Evolutionary conservation across 139 green algal species (phyloP), one percentile per base, ranked within the genome.

Genomic region (Micromonas commoda): DNA sequence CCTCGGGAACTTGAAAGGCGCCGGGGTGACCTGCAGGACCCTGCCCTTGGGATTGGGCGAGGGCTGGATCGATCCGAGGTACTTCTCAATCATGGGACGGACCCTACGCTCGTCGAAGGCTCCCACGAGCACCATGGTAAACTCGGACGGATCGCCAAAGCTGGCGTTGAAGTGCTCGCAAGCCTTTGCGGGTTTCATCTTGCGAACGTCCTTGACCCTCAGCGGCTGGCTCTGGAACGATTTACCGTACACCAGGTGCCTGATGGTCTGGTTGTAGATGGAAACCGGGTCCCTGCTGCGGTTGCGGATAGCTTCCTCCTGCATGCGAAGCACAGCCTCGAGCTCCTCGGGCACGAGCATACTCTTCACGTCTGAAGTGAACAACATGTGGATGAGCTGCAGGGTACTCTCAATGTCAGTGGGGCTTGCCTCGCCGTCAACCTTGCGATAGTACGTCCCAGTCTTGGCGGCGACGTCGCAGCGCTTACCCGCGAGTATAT

Each of bases 341-440:
- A 87, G 67, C 34, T 85, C 81, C 6, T 70, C 63, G 57, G 79
- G 54, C 37, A 79, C 64, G 26, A 71, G 37, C 31, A 29, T 29
- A 29, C 16, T 29, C 21, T 34, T 13, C 24, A 81, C 51, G 32
- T 63, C 33, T n/a, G 28, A 81, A 21, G 71, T 89, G 81, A 95
- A 90, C 23, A 95, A 85, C 81, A 85, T 73, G 87, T 96, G 85
- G 13, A 94, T 65, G n/a, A 96, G 86, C 89, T 94, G 89, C 57
- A 96, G 26, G 0, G 80, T 83, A 0, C 74, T 87, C 80, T 94
- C 91, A 66, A 96, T 68, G 80, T 97, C 91, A 2, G 32, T 53
- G 0, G 89, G 89, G 0, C 77, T 88, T 75, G 88, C 82, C 21
- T 90, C 88, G 39, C 91, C 91, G 3, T 67, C 76, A 34, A 95